Base-by-base conservation (phyloP, 2,329 filamentous ascomycete genomes). In the Colletotrichum camelliae region DNA sequence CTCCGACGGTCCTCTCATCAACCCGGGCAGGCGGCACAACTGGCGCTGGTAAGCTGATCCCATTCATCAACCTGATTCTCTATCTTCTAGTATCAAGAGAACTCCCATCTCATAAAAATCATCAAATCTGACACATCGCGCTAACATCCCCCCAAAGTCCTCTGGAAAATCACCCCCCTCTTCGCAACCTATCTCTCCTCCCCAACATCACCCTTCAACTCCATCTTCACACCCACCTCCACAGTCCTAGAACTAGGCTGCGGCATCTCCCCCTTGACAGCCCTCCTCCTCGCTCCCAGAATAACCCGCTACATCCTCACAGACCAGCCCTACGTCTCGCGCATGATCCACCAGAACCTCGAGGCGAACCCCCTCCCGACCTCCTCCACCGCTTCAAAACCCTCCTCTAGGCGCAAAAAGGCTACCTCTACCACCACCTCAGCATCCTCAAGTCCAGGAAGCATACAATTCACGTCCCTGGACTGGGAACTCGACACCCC, bases 91-190 rank as follows among this genome's bases (percentile, higher is more conserved):
- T 52, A 29, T 27, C 68, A 76, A 37, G 13, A 37, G 13, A 37
- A 37, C 13, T 37, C 3, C 64, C 70, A 74, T 76, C 61, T 67
- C 70, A 33, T 24, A 37, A 37, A 57, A 21, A 31, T 8, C 12
- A 62, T 62, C 27, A 6, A 33, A 29, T 33, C 13, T 31, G 57
- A 67, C n/a, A 60, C 48, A 74, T 35, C 76, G 68, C 58, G 74
- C 64, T 67, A 43, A 37, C 75, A 67, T 55, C 57, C 31, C 66
- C 21, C 24, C 39, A 52, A 52, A 94, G 96, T 98, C 21, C 88
- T 98, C 10, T 99, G 97, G 97, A 96, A 94, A 84, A 94, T 98
- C 79, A 96, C 95, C 0, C 95, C 96, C 10, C 87, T 92, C 60
- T 93, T 98, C 81, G 95, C 96, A 27, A 87, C 91, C 78, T 98